Evolutionary conservation across 108 stramenopile genomes (phyloP).

Genomic region (Aurantiochytrium sp.): DNA sequence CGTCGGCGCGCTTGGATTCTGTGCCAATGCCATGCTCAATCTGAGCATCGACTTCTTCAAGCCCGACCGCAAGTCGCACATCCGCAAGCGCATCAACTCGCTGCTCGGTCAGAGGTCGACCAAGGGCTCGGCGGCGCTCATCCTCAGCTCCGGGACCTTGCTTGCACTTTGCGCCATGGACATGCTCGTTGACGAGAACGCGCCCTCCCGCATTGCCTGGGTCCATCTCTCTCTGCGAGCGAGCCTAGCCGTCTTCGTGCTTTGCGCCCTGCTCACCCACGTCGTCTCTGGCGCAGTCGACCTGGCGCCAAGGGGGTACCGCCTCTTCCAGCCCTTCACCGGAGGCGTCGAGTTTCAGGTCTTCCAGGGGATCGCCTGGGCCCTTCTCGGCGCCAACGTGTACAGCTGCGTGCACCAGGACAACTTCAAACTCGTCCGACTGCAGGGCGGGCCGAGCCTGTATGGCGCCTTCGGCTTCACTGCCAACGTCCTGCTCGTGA

Average conservation of each 20-base stretch:
- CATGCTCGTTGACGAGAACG: neutral
- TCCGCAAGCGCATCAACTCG: neutral
- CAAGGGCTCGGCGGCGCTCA: neutral
- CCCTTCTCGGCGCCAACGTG: neutral
- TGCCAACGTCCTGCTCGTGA: neutral
- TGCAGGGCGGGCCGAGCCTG: neutral
- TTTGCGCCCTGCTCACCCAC: neutral
- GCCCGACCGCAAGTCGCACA: neutral
- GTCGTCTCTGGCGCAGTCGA: neutral
- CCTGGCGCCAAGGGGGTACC: neutral
- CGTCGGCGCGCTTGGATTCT: neutral
- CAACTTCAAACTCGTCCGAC: neutral
- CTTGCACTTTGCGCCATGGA: neutral
- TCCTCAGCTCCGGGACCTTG: neutral
- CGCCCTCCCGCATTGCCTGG: neutral
- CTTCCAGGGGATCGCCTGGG: neutral
- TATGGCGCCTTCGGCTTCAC: conserved; percentile 4
- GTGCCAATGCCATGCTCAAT: conserved; percentile 10
- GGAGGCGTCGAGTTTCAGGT: neutral
- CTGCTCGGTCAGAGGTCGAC: neutral
- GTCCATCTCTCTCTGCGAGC: neutral
- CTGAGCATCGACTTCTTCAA: neutral
- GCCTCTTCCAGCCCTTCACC: neutral
- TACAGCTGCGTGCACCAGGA: neutral
- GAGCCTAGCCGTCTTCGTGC: neutral